Conservation (phyloP, 768 basidiomycete genomes). For the Cystofilobasidium bisporidii region DNA sequence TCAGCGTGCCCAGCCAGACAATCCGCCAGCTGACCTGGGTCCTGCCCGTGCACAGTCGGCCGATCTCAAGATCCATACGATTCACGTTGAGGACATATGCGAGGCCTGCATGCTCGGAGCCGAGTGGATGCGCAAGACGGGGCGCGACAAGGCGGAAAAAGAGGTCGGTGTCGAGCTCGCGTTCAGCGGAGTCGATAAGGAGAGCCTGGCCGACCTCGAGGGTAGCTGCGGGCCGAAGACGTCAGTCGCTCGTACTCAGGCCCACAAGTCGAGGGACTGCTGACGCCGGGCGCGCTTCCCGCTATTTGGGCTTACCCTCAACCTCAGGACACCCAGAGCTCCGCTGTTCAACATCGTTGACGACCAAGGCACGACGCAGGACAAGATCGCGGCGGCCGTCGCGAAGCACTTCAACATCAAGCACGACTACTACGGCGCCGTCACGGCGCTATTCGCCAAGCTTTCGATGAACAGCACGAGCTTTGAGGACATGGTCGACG, state of each 20-base stretch:
- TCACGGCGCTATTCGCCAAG: constrained; percentile 21
- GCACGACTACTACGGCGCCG: constrained; percentile 24
- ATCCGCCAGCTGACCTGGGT: constrained; percentile 9
- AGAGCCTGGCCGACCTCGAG: constrained; percentile 52
- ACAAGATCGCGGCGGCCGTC: constrained; percentile 18
- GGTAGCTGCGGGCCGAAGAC: constrained; percentile 37
- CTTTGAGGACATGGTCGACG: constrained; percentile 25
- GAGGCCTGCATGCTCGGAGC: constrained; percentile 67
- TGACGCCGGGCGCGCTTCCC: too few species aligned
- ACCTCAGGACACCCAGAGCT: constrained; percentile 53
- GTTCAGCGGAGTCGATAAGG: constrained; percentile 60
- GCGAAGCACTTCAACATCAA: constrained; percentile 18
- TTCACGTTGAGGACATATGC: constrained; percentile 72
- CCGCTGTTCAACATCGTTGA: constrained; percentile 74
- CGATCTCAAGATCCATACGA: constrained; percentile 47
- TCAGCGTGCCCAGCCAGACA: not conserved
- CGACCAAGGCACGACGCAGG: constrained; percentile 23
- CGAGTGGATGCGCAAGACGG: constrained; percentile 52
- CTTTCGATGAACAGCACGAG: constrained; percentile 10
- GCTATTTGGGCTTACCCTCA: too few species aligned
- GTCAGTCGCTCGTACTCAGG: too few species aligned
- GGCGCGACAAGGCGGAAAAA: constrained; percentile 55
- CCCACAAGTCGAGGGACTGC: too few species aligned
- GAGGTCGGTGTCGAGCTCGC: constrained; percentile 57
- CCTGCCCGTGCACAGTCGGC: constrained; percentile 2